A percentile compares a stretch with the other conserved stretches of the same genome.
phyloP scores from a whole-genome alignment of 306 rosid genomes.

The Dicorynia guianensis region DNA sequence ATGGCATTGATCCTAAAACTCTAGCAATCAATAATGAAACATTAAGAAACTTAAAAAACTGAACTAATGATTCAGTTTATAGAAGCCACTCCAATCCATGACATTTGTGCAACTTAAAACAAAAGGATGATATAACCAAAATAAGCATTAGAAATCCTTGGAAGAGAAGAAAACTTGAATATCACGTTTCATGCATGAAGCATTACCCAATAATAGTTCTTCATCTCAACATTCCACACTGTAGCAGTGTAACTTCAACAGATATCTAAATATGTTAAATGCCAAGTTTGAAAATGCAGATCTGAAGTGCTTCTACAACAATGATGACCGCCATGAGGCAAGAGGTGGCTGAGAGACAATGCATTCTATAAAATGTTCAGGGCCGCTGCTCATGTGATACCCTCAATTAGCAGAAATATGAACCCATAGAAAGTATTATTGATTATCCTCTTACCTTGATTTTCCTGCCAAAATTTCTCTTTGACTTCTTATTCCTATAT shows the following conservation, averaged over 20 bases:
- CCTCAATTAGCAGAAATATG: background rate
- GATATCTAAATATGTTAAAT: background rate
- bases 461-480: slow-evolving; percentile 94
- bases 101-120: background rate
- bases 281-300: background rate
- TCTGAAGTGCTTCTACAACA: background rate
- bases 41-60: background rate
- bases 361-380: background rate
- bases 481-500: slow-evolving; percentile 86
- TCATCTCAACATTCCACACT: background rate
- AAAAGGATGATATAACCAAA: background rate
- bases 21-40: background rate
- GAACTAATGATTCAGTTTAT: background rate
- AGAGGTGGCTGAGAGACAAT: background rate
- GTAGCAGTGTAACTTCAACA: background rate
- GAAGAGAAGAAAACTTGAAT: background rate
- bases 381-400: background rate
- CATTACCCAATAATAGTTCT: background rate
- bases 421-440: background rate
- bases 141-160: background rate
- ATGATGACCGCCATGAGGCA: background rate
- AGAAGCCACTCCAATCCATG: background rate
- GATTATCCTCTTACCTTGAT: slow-evolving; percentile 71
- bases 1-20: background rate
- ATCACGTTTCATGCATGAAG: background rate